Evolutionary conservation across 2,329 filamentous ascomycete genomes (phyloP).

Genomic region (Claviceps purpurea): DNA sequence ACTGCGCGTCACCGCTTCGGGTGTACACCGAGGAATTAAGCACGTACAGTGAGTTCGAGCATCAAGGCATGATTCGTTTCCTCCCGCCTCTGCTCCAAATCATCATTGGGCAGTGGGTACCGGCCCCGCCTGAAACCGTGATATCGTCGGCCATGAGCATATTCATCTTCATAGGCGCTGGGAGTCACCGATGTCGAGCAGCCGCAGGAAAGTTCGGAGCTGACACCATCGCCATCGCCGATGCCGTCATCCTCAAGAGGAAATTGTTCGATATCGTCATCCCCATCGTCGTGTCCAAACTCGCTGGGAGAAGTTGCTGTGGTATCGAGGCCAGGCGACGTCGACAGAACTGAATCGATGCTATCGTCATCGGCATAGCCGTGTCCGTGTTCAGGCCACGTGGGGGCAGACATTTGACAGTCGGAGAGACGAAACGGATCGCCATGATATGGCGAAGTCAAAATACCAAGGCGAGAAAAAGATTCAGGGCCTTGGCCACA

Average conservation of each 20-base stretch:
- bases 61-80: slow-evolving; percentile 32
- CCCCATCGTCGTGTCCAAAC: slow-evolving; percentile 11
- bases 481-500: neutral
- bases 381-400: slow-evolving; percentile 2
- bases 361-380: slow-evolving; percentile 10
- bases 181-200: slow-evolving; percentile 20
- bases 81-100: slow-evolving; percentile 30
- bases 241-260: slow-evolving; percentile 9
- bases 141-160: slow-evolving; percentile 24
- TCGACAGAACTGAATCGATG: slow-evolving; percentile 19
- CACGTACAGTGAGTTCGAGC: slow-evolving; percentile 26
- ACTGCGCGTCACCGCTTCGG: neutral
- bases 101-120: slow-evolving; percentile 35
- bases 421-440: slow-evolving; percentile 1
- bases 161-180: slow-evolving; percentile 21
- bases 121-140: slow-evolving; percentile 29
- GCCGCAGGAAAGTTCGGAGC: slow-evolving; percentile 15
- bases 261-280: slow-evolving; percentile 17
- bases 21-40: neutral
- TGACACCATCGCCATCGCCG: slow-evolving; percentile 9
- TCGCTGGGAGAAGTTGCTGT: slow-evolving; percentile 13
- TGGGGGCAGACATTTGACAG: slow-evolving; percentile 6
- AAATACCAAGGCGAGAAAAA: neutral
- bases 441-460: slow-evolving; percentile 4
- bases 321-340: slow-evolving; percentile 12